phyloP scores from a whole-genome alignment of 73 alveolate species.

The Urostyla sp. region DNA sequence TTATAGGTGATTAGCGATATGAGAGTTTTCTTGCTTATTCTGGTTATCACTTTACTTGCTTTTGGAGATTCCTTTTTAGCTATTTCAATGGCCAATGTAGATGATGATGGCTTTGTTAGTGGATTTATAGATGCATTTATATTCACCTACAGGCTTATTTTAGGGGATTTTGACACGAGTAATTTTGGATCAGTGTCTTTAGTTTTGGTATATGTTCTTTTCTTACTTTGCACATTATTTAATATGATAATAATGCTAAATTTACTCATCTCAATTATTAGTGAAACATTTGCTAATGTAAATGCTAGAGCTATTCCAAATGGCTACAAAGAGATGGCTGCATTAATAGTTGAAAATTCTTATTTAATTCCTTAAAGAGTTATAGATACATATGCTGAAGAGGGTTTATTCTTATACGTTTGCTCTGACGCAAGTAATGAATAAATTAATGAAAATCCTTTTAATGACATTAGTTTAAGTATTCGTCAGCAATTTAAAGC shows the following conservation, averaged over 20 bases:
- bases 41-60: constrained; percentile 16
- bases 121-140: constrained; percentile 6
- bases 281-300: constrained; percentile 33
- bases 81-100: constrained; percentile 15
- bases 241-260: constrained; percentile 44
- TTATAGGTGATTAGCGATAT: constrained; percentile 26
- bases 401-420: neutral
- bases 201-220: constrained; percentile 2
- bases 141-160: constrained; percentile 41
- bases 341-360: constrained; percentile 10
- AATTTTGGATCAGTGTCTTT: constrained; percentile 2
- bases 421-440: neutral
- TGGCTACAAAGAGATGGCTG: constrained; percentile 9
- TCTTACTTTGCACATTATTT: constrained; percentile 9
- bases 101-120: constrained; percentile 2
- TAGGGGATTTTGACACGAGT: constrained; percentile 45
- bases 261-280: constrained; percentile 49
- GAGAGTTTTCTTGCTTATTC: constrained; percentile 42
- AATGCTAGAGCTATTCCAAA: neutral
- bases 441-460: too few relatives aligned
- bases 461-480: too few relatives aligned
- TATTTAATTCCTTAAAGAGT: constrained; percentile 1
- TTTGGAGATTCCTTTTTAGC: constrained; percentile 30
- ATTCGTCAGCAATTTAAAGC: too few relatives aligned
- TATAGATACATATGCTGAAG: neutral